Conservation (phyloP, 345 rosid genomes). For the Cardiospermum halicacabum region DNA sequence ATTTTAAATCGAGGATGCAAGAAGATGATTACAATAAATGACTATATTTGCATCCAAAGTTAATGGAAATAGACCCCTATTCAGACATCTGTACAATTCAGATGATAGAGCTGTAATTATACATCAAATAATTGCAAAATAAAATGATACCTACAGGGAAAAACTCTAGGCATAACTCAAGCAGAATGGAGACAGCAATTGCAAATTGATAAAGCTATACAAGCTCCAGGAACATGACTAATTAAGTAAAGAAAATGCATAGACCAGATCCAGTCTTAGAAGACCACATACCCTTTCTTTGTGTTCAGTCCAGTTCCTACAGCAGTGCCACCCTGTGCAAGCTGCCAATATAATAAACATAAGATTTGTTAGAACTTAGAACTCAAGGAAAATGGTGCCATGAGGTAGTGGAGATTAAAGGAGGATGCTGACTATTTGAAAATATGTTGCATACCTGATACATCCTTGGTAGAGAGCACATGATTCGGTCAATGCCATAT, state of each 20-base stretch:
- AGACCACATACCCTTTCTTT: slow-evolving; percentile 73
- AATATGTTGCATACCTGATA: slow-evolving; percentile 61
- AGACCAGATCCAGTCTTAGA: neutral
- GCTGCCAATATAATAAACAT: slow-evolving; percentile 50
- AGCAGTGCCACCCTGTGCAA: slow-evolving; percentile 99
- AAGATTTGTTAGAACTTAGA: slow-evolving; percentile 32
- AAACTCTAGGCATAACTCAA: neutral
- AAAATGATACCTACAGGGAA: neutral
- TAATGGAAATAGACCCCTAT: neutral
- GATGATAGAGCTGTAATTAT: neutral
- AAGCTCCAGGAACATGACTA: neutral
- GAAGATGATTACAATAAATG: neutral
- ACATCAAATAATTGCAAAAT: neutral
- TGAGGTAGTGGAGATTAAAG: slow-evolving; percentile 3
- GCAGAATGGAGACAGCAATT: neutral
- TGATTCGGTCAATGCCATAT: slow-evolving; percentile 76
- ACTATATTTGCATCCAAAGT: neutral
- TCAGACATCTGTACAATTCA: neutral
- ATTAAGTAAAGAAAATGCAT: neutral
- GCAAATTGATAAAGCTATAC: neutral
- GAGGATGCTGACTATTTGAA: slow-evolving; percentile 12
- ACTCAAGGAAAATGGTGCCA: neutral
- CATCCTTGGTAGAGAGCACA: slow-evolving; percentile 69
- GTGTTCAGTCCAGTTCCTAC: slow-evolving; percentile 98
- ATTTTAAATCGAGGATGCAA: neutral